Conservation (phyloP, 495 filamentous ascomycete genomes). For the Neurospora hispaniola region DNA sequence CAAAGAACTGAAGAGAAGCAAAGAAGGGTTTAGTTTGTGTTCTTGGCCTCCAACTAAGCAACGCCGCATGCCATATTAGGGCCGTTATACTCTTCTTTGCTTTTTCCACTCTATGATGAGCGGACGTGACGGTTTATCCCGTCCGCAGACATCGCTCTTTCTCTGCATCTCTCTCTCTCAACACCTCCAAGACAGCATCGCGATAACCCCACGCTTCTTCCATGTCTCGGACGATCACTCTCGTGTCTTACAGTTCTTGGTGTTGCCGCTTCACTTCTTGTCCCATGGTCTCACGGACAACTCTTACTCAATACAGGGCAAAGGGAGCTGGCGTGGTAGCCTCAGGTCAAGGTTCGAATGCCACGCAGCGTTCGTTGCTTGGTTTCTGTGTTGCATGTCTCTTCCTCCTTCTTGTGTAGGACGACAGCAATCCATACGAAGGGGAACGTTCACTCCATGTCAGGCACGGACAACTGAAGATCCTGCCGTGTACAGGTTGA, state of each 20-base stretch:
- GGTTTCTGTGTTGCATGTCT: neutral
- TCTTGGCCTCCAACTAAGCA: neutral
- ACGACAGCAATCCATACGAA: neutral
- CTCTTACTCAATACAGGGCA: neutral
- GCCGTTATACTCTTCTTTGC: neutral
- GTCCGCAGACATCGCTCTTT: neutral
- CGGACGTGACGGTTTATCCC: neutral
- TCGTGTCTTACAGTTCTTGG: neutral
- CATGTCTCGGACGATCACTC: neutral
- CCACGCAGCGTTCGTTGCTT: neutral
- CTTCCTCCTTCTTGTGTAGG: neutral
- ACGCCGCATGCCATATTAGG: neutral
- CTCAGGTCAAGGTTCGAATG: neutral
- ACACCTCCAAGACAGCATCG: neutral
- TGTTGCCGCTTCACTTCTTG: neutral
- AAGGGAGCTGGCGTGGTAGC: neutral
- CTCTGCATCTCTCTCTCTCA: neutral
- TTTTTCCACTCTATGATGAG: neutral
- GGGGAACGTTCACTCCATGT: neutral
- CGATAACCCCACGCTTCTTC: neutral
- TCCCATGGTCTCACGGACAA: neutral
- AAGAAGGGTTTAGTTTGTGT: neutral
- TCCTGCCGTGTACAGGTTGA: neutral
- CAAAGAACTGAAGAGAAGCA: neutral
- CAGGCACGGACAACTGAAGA: neutral